Conservation (phyloP, 2,329 filamentous ascomycete genomes). For the Hysterium pulicare region DNA sequence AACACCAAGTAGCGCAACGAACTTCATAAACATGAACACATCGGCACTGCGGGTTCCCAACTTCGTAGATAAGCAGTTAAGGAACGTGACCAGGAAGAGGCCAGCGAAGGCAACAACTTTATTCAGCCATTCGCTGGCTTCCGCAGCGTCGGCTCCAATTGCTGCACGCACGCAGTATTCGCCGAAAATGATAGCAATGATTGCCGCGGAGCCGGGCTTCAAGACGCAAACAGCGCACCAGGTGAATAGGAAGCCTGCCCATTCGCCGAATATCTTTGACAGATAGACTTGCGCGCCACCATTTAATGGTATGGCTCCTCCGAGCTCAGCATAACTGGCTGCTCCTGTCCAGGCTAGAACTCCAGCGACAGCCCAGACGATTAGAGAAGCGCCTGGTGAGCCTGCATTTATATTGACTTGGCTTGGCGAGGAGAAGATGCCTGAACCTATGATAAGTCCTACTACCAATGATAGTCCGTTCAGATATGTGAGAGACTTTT, state of each 20-base stretch:
- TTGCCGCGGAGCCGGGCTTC: constrained; percentile 89
- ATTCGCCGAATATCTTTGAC: constrained; percentile 92
- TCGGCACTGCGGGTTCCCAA: constrained; percentile 85
- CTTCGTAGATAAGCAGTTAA: constrained; percentile 90
- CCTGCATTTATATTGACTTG: constrained; percentile 90
- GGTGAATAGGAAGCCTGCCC: constrained; percentile 89
- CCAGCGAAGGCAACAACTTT: constrained; percentile 81
- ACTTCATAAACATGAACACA: constrained; percentile 95
- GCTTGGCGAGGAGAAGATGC: constrained; percentile 92
- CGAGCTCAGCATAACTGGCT: constrained; percentile 90
- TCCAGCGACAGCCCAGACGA: constrained; percentile 93
- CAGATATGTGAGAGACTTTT: constrained; percentile 91
- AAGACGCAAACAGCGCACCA: constrained; percentile 94
- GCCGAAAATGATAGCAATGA: constrained; percentile 96
- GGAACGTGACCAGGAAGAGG: constrained; percentile 69
- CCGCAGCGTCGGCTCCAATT: constrained; percentile 80
- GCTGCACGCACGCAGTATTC: constrained; percentile 91
- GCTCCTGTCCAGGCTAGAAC: constrained; percentile 93
- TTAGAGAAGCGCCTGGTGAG: constrained; percentile 81
- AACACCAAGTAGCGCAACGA: constrained; percentile 81
- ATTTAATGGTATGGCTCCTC: constrained; percentile 92
- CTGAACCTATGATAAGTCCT: constrained; percentile 90
- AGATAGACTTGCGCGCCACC: constrained; percentile 92
- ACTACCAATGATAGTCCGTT: constrained; percentile 91
- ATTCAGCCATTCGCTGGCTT: constrained; percentile 81